phyloP scores from a whole-genome alignment of 2,329 filamentous ascomycete genomes.

The Talaromyces funiculosus region DNA sequence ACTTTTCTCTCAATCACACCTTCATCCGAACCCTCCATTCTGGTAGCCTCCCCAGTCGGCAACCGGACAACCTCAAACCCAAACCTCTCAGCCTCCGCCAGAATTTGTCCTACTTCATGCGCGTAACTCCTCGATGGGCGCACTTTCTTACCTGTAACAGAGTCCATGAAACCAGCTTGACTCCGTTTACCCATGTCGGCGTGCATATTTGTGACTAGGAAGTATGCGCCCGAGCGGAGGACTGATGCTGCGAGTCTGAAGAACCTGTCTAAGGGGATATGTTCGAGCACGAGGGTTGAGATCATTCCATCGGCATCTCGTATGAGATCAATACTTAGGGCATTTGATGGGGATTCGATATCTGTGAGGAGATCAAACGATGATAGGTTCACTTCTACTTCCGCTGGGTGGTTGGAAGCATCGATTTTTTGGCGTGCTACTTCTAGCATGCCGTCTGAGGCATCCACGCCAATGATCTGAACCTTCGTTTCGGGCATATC shows the following conservation, averaged over 20 bases:
- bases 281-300: conserved; percentile 60
- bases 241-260: conserved; percentile 46
- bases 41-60: conserved; percentile 7
- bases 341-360: conserved; percentile 18
- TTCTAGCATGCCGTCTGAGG: conserved; percentile 53
- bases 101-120: conserved; percentile 49
- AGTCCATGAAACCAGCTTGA: conserved; percentile 58
- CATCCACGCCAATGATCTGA: conserved; percentile 51
- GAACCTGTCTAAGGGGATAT: conserved; percentile 55
- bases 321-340: conserved; percentile 4
- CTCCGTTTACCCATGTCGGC: conserved; percentile 55
- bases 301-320: conserved; percentile 44
- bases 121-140: conserved; percentile 56
- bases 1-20: conserved; percentile 42
- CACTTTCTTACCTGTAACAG: conserved; percentile 51
- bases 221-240: conserved; percentile 43
- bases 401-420: not conserved
- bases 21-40: not conserved
- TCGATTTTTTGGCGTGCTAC: conserved; percentile 43
- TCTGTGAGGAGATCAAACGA: conserved; percentile 37
- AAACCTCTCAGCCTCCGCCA: conserved; percentile 43
- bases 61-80: conserved; percentile 43
- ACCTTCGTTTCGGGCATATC: conserved; percentile 16
- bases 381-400: conserved; percentile 23
- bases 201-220: conserved; percentile 66